Base-by-base conservation (phyloP, 306 rosid genomes). In the Abrus precatorius region DNA sequence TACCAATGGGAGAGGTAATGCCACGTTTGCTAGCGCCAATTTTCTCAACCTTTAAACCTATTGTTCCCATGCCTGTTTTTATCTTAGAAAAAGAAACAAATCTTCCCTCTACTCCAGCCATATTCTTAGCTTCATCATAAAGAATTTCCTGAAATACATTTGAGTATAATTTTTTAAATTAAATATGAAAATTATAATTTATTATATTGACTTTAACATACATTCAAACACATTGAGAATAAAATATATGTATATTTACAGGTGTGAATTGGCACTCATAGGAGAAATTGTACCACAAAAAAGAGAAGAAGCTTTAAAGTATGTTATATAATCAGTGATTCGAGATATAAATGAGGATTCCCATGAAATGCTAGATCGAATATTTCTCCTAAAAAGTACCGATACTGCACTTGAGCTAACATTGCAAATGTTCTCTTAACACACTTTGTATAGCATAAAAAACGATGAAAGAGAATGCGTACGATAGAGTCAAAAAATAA, bases 1-100 rank as follows among this genome's bases (percentile, higher is more conserved):
- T 30, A 8, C 7, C 33, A 73, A 72, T 81, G 91, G 91, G 73
- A 56, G 27, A 68, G 50, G 62, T 33, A 20, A 64, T 79, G 91
- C 92, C 94, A 88, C 92, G 88, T 86, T 49, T 32, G 9, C 44
- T 49, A 5, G 10, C 32, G 4, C 71, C 0, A 33, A 38, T 76
- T 87, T 5, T 7, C 40, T 12, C 20, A 5, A 0, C 9, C 34
- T 28, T 32, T 74, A n/a, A 27, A 34, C 36, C 13, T 1, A 56
- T 40, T 9, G 61, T 50, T 32, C 40, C 2, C 71, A 47, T 28
- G 12, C 44, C n/a, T 64, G n/a, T 20, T 13, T 48, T 5, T 13
- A 49, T 12, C 20, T 20, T 20, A 20, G 20, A 20, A 20, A 20
- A 44, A 36, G 0, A 13, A 50, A 49, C 49, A 71, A 28, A 49